Evolutionary conservation across 305 asterid genomes (phyloP).

Genomic region (Vinca major): DNA sequence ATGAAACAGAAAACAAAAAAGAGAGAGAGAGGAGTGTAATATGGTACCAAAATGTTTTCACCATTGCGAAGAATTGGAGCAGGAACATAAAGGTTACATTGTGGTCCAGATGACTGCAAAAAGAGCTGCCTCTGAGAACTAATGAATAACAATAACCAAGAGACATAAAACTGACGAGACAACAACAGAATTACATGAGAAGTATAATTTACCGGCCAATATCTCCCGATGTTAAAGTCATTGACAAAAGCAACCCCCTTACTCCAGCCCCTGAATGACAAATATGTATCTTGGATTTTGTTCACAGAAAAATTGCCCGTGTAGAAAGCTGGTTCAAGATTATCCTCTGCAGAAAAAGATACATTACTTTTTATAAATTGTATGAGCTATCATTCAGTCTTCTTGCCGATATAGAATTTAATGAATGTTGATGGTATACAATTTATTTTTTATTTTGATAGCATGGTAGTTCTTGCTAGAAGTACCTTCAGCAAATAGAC

Average conservation of each 20-base stretch:
- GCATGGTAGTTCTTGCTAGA: slow-evolving; percentile 2
- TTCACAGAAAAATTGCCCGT: slow-evolving; percentile 49
- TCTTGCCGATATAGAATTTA: not conserved
- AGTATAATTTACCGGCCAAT: slow-evolving; percentile 65
- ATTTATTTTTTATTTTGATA: not conserved
- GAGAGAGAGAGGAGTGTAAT: not conserved
- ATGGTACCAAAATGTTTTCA: slow-evolving; percentile 51
- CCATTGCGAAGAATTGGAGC: slow-evolving; percentile 77
- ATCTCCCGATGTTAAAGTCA: slow-evolving; percentile 64
- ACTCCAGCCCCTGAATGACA: slow-evolving; percentile 82
- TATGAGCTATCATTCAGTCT: not conserved
- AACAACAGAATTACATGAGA: not conserved
- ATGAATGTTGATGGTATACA: not conserved
- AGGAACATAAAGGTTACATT: slow-evolving; percentile 79
- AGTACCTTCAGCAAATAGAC: slow-evolving; percentile 17
- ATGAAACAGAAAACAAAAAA: not conserved
- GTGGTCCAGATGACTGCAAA: slow-evolving; percentile 80
- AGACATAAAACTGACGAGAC: not conserved
- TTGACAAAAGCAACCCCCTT: slow-evolving; percentile 80
- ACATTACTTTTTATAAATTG: not conserved
- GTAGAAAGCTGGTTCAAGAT: slow-evolving; percentile 61
- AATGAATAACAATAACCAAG: not conserved
- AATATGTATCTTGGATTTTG: slow-evolving; percentile 54
- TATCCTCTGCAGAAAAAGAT: slow-evolving; percentile 31
- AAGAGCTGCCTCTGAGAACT: not conserved